Evolutionary conservation across 1,139 yeast genomes (phyloP).

Genomic region (Debaryomyces sp.): DNA sequence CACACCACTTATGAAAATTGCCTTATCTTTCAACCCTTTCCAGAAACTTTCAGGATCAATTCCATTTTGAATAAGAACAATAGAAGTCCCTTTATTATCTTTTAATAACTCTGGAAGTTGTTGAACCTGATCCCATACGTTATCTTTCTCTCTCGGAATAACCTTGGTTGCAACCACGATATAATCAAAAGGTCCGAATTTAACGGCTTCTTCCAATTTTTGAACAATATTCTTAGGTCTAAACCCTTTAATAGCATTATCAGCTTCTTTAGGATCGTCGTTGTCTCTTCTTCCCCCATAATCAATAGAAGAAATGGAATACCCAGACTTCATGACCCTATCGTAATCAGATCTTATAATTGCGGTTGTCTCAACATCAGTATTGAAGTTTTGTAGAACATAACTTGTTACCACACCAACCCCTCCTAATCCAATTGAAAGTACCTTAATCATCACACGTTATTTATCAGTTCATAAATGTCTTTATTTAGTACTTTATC

Average conservation of each 20-base stretch:
- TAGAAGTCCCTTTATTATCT: conserved; percentile 20
- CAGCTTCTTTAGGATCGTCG: conserved; percentile 15
- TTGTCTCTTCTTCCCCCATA: conserved; percentile 23
- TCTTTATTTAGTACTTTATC: background rate
- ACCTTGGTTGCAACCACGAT: conserved; percentile 37
- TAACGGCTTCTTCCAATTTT: conserved; percentile 25
- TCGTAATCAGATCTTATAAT: conserved; percentile 34
- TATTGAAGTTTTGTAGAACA: conserved; percentile 25
- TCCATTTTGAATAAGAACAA: conserved; percentile 36
- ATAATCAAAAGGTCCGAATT: conserved; percentile 34
- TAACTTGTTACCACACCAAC: conserved; percentile 36
- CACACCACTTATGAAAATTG: conserved; percentile 26
- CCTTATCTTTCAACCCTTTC: conserved; percentile 16
- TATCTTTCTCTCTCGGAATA: conserved; percentile 24
- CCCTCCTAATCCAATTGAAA: conserved; percentile 69
- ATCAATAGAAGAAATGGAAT: conserved; percentile 29
- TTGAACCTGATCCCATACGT: conserved; percentile 27
- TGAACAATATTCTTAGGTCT: conserved; percentile 29
- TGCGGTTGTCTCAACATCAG: conserved; percentile 31
- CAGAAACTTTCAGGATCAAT: conserved; percentile 35
- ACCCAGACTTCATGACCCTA: conserved; percentile 28
- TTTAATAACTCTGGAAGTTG: conserved; percentile 12
- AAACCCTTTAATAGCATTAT: conserved; percentile 22
- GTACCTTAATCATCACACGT: conserved; percentile 32
- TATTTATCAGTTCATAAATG: background rate